phyloP scores from a whole-genome alignment of 805 yeast genomes.

The Pichia paraexigua region DNA sequence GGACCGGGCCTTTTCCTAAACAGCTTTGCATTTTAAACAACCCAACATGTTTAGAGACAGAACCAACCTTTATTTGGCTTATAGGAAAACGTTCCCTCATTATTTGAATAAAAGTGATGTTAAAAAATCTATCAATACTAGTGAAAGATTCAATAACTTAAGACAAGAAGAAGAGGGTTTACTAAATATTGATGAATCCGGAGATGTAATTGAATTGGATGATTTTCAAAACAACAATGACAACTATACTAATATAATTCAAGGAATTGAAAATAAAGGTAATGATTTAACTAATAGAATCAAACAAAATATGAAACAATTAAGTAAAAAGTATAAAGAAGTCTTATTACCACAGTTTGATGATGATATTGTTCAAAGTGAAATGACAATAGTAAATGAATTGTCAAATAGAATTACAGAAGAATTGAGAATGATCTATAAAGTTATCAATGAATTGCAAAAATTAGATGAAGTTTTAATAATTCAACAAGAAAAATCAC shows the following conservation, averaged over 20 bases:
- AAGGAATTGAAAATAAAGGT: slow-evolving; percentile 11
- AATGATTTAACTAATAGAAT: slow-evolving; percentile 30
- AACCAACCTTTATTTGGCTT: slow-evolving; percentile 85
- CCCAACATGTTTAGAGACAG: slow-evolving; percentile 77
- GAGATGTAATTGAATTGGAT: slow-evolving; percentile 9
- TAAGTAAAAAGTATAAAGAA: slow-evolving; percentile 68
- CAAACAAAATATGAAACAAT: slow-evolving; percentile 44
- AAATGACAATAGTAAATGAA: slow-evolving; percentile 50
- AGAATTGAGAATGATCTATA: slow-evolving; percentile 71
- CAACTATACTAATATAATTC: slow-evolving; percentile 7
- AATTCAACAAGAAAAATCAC: not conserved
- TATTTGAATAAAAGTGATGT: slow-evolving; percentile 25
- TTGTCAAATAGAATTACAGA: slow-evolving; percentile 69
- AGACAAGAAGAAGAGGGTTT: slow-evolving; percentile 56
- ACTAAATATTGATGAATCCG: slow-evolving; percentile 22
- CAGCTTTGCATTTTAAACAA: not conserved
- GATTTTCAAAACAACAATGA: not conserved
- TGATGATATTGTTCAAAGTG: slow-evolving; percentile 70
- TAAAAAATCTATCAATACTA: slow-evolving; percentile 12
- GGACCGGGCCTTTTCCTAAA: not conserved
- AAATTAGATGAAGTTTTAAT: slow-evolving; percentile 23
- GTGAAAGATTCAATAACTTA: slow-evolving; percentile 29
- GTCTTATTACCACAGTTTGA: slow-evolving; percentile 81
- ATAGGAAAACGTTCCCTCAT: slow-evolving; percentile 83
- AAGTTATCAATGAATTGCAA: slow-evolving; percentile 56